These are phyloP conservation scores for Nothopassalora personata DNA, from an alignment of 2,329 filamentous ascomycete species.

Conservation along the genomic window DNA sequence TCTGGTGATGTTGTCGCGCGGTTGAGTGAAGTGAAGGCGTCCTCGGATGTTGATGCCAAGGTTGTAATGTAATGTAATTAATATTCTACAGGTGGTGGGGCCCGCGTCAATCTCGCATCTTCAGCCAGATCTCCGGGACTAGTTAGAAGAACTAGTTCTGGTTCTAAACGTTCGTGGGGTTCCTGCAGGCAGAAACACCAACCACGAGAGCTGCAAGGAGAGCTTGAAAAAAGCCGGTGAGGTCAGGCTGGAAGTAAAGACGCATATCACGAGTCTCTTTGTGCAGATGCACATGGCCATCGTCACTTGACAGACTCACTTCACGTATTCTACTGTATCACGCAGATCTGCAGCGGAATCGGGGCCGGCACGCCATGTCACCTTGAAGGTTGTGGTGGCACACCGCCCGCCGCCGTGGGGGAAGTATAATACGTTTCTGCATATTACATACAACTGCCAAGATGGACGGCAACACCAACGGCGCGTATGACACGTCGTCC, in stretches of 20 bases:
- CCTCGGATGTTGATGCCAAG: neutral
- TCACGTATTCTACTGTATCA: neutral
- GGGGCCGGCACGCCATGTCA: neutral
- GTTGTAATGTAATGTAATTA: neutral
- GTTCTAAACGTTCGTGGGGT: neutral
- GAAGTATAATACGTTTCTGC: neutral
- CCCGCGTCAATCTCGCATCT: neutral
- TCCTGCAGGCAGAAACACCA: neutral
- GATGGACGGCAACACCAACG: constrained; percentile 13
- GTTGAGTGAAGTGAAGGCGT: neutral
- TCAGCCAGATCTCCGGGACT: neutral
- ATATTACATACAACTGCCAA: neutral
- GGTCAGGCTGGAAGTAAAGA: neutral
- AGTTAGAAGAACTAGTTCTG: too few relatives aligned
- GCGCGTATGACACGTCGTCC: constrained; percentile 13
- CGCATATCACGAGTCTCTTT: neutral
- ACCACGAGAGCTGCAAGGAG: neutral
- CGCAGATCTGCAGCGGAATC: neutral
- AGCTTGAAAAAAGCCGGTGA: neutral
- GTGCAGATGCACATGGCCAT: neutral
- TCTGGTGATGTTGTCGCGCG: neutral
- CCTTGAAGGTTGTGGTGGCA: neutral
- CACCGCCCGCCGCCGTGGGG: neutral
- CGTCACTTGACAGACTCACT: neutral
- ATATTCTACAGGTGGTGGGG: neutral